Evolutionary conservation across 2,329 filamentous ascomycete species (phyloP), one percentile per base, ranked within the genome.

Genomic region (Penicillium sp.): DNA sequence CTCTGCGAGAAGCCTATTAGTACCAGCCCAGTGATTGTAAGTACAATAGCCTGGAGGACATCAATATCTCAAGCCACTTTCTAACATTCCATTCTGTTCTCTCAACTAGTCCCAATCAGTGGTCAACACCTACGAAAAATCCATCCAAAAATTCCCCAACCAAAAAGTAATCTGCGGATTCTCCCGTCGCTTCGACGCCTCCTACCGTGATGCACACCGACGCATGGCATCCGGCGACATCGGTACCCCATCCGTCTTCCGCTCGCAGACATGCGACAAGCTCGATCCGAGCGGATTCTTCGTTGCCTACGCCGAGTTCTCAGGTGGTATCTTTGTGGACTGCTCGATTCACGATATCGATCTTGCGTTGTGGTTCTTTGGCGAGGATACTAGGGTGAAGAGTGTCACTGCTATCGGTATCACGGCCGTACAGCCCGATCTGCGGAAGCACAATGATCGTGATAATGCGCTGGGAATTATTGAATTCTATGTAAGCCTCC

Each of bases 271-370:
- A 0, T 87, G 85, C 72, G 85, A 89, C 72, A 86, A 84, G 68
- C 79, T 83, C 54, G 84, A 88, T 55, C 82, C 85, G 0, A 79
- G 78, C 0, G 85, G 85, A 45, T 89, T 88, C 78, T 89, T 88
- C 69, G 85, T 89, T 51, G 77, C 80, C 22, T 89, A 89, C 70
- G 84, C 86, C 14, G 77, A 85, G 63, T 85, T 83, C 73, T 82
- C 77, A 1, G 86, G 87, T 31, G 86, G 86, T 25, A 87, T 89
- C 67, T 89, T 89, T 62, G 86, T 89, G 54, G 87, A 89, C 75
- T 87, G 84, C 74, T 84, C 82, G 50, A 84, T 89, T 65, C 87
- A 89, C 75, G 87, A 89, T 63, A 89, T 89, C 62, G 85, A 87
- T 59, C 78, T 88, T 2, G 78, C 83, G 0, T 74, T 87, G 2